Evolutionary conservation across 2,329 filamentous ascomycete genomes (phyloP), one percentile per base, ranked within the genome.

Genomic region (Clonostachys solani): DNA sequence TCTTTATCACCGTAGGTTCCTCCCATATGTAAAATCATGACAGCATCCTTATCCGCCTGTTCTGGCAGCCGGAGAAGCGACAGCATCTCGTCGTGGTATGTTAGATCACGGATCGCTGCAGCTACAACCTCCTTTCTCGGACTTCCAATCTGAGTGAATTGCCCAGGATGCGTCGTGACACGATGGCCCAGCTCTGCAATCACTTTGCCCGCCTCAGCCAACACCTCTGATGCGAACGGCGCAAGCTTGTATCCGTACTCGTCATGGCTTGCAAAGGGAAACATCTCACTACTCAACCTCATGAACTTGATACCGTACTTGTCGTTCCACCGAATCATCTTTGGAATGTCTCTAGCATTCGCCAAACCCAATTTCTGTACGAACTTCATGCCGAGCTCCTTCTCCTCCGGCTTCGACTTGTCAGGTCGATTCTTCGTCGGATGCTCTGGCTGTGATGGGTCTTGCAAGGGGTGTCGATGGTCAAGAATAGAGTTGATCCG

Each of bases 1-100:
- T 66, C 72, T 63, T 95, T 97, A 63, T 95, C 89, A 6, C 92
- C 92, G 59, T 92, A 96, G 0, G 87, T 81, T 9, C 92, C 92
- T 15, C 92, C 92, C 80, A 97, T 89, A 61, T 97, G 92, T 9
- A 97, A 60, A 47, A 97, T 91, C 88, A 96, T 95, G 47, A 97
- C 84, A 2, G 92, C 92, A 61, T 96, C 91, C 33, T 83, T 83
- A 56, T 97, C 74, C 54, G 83, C 77, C 62, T 96, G 90, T 16
- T 83, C 78, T 0, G 90, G 89, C 0, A 97, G 72, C 46, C 82
- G 83, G 8, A 96, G 74, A 1, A 95, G 75, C 5, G 80, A 78
- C 1, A 96, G 77, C 78, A 97, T 68, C 65, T 97, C 92, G 43
- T 89, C 82, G 57, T 96, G 92, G 52, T 95, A 97, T 43, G 87